These are phyloP conservation scores for Centaurea solstitialis DNA, from an alignment of 129 eudicot species.

Conservation along the genomic window DNA sequence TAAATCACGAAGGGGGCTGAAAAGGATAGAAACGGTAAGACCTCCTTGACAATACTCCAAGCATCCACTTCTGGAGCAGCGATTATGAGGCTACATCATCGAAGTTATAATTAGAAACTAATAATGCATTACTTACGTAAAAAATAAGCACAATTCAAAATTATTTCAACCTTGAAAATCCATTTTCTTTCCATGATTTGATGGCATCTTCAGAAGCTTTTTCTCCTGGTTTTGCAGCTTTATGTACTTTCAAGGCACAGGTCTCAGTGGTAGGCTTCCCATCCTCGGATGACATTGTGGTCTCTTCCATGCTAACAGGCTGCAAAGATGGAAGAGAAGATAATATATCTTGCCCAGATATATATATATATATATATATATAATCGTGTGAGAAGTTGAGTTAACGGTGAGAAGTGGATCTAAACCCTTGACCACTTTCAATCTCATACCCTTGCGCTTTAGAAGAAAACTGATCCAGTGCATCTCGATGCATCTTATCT, in stretches of 20 bases:
- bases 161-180: slow-evolving; percentile 75
- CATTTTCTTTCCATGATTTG: slow-evolving; percentile 77
- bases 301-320: slow-evolving; percentile 49
- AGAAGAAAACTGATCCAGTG: too few species aligned
- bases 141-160: background rate
- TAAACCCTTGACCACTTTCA: too few species aligned
- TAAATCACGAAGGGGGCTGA: slow-evolving; percentile 95
- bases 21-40: slow-evolving; percentile 71
- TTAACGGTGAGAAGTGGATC: too few species aligned
- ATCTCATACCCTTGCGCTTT: too few species aligned
- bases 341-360: slow-evolving; percentile 37
- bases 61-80: slow-evolving; percentile 88
- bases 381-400: too few species aligned
- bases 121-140: background rate
- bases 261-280: slow-evolving; percentile 26
- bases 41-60: slow-evolving; percentile 79
- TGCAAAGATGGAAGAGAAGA: slow-evolving; percentile 29
- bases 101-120: slow-evolving; percentile 6
- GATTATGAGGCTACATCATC: slow-evolving; percentile 61
- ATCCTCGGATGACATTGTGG: slow-evolving; percentile 22
- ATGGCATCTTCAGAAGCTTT: slow-evolving; percentile 68
- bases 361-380: background rate
- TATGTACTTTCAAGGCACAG: slow-evolving; percentile 33
- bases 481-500: too few species aligned
- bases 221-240: slow-evolving; percentile 73